Base-by-base conservation (phyloP, 2,329 filamentous ascomycete genomes). In the Diaporthe ilicicola region DNA sequence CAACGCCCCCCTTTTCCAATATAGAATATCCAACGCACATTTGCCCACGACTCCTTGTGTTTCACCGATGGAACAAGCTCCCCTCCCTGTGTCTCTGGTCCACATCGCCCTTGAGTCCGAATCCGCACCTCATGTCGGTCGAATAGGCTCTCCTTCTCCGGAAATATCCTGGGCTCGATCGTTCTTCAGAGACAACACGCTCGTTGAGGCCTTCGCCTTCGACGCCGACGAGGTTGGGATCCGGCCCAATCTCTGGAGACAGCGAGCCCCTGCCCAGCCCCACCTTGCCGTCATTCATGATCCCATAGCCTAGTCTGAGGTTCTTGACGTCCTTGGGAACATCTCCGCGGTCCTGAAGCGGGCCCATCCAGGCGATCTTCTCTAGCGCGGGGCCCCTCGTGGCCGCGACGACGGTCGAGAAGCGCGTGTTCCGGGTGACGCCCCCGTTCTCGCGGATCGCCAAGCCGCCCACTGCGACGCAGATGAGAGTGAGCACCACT, bases 381-480 rank as follows among this genome's bases (percentile, higher is more conserved):
- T 84, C 82, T 3, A 84, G 76, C n/a, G 80, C 80, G 1, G 77
- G 79, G 1, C 82, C 83, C 32, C 82, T 75, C 19, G 82, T 83
- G 15, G 82, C 81, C 2, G 82, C 81, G n/a, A 83, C 78, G 62
- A 84, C 79, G 74, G 79, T 81, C 10, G 81, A 83, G 74, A 84
- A 82, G 6, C 77, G 77, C 29, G 78, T 80, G 73, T 82, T 79
- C 42, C 81, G 77, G 8, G 80, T 76, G 37, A 80, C 78, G 50
- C 80, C 78, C 66, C 80, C 79, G 70, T 78, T 78, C 59, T 79
- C 76, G 1, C 76, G 70, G 27, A 84, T 74, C 17, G 82, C 80
- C 44, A 78, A 67, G 1, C 78, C 76, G n/a, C 82, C 82, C 17
- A 79, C 74, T 0, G 76, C 73, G 17, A 83, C 75, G 42, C 77